Base-by-base conservation (phyloP, 768 basidiomycete genomes). In the Crepidotus variabilis region DNA sequence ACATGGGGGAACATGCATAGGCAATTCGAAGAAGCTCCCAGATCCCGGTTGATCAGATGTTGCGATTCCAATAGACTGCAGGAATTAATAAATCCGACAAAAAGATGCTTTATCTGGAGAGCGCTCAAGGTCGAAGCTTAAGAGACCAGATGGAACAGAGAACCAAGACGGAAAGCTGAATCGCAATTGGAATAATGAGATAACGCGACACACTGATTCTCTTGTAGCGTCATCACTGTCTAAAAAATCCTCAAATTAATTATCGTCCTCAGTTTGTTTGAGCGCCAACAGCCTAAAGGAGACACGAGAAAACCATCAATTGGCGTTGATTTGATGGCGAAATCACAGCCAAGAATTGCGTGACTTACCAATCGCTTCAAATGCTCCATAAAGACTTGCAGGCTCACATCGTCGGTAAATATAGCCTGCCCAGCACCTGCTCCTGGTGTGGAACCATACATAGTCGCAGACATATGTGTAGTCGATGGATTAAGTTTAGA, bases 331-430 rank as follows among this genome's bases (percentile, higher is more conserved):
- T n/a, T 20, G 36, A 34, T 52, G 18, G 23, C 35, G 47, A n/a
- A 52, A 43, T 33, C 33, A 24, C 24, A 18, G 18, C 43, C 39
- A 24, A 21, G 20, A 28, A 33, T 46, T 18, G 24, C 35, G 53
- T 24, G 7, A 51, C 36, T 32, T 56, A 88, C 94, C 77, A 98
- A 73, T 66, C 94, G 86, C 71, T 96, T 97, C 72, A 98, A 76
- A 75, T 95, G 92, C 67, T 97, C 95, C 94, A 94, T 95, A 78
- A 97, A 96, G 55, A 95, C 90, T 71, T 95, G 92, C 73, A 98
- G 81, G 69, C 93, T 97, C 60, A 98, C 96, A 71, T 99, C 96
- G 68, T 98, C 97, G 54, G 97, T 99, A 71, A 98, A 97, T 71
- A 99, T 98, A 14, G 94, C 92, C 71, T 94, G 90, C 4, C 95